Evolutionary conservation across 345 rosid genomes (phyloP), one percentile per base, ranked within the genome.

Genomic region (Citrus sp.): DNA sequence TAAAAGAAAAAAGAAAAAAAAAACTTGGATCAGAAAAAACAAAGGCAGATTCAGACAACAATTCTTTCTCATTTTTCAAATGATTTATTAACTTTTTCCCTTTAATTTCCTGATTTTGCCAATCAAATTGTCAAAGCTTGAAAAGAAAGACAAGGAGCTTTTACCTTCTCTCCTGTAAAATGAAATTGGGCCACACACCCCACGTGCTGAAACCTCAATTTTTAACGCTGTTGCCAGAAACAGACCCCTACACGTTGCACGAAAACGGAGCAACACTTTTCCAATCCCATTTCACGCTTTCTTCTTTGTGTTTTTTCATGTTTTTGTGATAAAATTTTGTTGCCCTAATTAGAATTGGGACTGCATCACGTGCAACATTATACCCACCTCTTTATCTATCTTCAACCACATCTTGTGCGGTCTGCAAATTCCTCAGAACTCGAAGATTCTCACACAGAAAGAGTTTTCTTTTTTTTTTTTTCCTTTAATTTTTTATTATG

Each of bases 151-250:
- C 72, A 35, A 37, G 13, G 14, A 1, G 24, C 73, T 25, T 25
- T 35, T 25, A 67, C 65, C 56, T 62, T 35, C 38, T 70, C 4
- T 61, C 4, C 7, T 7, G 73, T 62, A 71, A 65, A n/a, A 30
- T 32, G 69, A 67, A 58, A 62, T 49, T 70, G 81, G 81, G 68
- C 80, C 84, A 34, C 84, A 25, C 70, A 24, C 9, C 42, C 84
- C 78, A 67, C 69, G 75, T 77, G 80, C 73, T 16, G 6, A 16
- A n/a, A 3, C 55, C 64, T 59, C 67, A 58, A 73, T 49, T 16
- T 63, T 6, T 27, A 27, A 30, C 7, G 27, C 21, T 13, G 38
- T 32, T 34, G 42, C 42, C 67, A 16, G 62, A 71, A 54, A 54
- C 58, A 18, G 56, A 1, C 58, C 42, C 42, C 38, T 5, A 32